Percentiles rank a stretch among this genome's conserved stretches.
phyloP scores from a whole-genome alignment of 179 eudicot genomes.

The Beta lomatogona region DNA sequence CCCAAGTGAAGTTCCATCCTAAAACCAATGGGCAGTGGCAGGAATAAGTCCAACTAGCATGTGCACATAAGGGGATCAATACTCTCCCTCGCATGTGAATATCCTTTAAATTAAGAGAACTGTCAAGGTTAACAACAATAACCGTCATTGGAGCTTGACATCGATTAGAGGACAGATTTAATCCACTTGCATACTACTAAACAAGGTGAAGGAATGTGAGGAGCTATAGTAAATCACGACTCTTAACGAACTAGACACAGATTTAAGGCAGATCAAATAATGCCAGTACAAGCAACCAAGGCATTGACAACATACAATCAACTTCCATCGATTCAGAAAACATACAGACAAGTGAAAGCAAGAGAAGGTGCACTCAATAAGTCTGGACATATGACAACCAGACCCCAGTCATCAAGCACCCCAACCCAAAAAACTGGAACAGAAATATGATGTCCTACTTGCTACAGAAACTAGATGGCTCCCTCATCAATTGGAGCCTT shows the following conservation, averaged over 20 bases:
- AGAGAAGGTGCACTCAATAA: neutral
- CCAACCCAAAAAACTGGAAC: neutral
- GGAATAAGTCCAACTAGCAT: too few relatives aligned
- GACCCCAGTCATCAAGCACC: neutral
- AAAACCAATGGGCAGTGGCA: too few relatives aligned
- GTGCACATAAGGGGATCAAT: too few relatives aligned
- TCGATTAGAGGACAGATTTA: too few relatives aligned
- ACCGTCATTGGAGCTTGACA: too few relatives aligned
- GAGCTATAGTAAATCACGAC: neutral
- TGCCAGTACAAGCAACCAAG: neutral
- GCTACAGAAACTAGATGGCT: neutral
- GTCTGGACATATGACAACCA: neutral
- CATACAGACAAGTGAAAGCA: neutral
- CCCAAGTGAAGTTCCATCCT: neutral
- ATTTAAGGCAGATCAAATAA: neutral
- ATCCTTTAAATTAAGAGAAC: too few relatives aligned
- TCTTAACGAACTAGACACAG: neutral
- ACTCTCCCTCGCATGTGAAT: too few relatives aligned
- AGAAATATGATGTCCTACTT: neutral
- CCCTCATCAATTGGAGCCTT: neutral
- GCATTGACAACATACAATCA: neutral
- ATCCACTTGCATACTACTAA: too few relatives aligned
- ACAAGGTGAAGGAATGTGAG: neutral
- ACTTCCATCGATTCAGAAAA: slow-evolving; percentile 2
- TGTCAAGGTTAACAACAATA: too few relatives aligned